phyloP scores from a whole-genome alignment of 768 basidiomycete genomes.

The Artomyces pyxidatus region DNA sequence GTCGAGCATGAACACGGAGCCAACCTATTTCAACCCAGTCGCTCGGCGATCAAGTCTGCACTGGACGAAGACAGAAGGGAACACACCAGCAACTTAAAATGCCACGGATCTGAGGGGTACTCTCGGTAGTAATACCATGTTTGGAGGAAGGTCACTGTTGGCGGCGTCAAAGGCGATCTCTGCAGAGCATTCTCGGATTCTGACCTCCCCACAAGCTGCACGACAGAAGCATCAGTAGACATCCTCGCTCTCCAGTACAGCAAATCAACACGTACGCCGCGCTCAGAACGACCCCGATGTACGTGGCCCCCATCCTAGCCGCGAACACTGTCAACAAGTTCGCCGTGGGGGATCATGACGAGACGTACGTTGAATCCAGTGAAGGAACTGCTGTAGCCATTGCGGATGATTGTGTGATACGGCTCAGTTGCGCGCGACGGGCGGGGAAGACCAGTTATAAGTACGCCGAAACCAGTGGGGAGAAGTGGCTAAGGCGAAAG shows the following conservation, averaged over 20 bases:
- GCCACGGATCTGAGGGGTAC: conserved; percentile 1
- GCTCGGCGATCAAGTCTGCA: too few relatives aligned
- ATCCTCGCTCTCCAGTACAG: too few relatives aligned
- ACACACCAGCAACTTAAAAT: conserved; percentile 4
- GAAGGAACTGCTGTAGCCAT: too few relatives aligned
- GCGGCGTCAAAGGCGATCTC: background rate
- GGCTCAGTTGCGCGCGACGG: too few relatives aligned
- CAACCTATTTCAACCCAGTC: background rate
- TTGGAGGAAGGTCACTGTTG: background rate
- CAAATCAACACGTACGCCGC: background rate
- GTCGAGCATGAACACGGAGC: conserved; percentile 14
- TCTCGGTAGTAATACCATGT: conserved; percentile 5
- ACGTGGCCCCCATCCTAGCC: background rate
- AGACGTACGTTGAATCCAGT: background rate
- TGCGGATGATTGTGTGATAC: too few relatives aligned
- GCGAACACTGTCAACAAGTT: background rate
- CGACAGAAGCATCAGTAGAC: background rate
- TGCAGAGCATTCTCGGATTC: background rate
- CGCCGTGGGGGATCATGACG: background rate
- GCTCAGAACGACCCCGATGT: background rate
- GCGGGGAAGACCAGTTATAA: too few relatives aligned
- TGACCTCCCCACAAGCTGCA: background rate
- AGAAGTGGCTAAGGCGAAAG: too few relatives aligned
- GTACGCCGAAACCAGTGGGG: too few relatives aligned
- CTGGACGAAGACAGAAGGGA: background rate